Base-by-base conservation (phyloP, 2,329 filamentous ascomycete genomes). In the Colletotrichum kahawae region DNA sequence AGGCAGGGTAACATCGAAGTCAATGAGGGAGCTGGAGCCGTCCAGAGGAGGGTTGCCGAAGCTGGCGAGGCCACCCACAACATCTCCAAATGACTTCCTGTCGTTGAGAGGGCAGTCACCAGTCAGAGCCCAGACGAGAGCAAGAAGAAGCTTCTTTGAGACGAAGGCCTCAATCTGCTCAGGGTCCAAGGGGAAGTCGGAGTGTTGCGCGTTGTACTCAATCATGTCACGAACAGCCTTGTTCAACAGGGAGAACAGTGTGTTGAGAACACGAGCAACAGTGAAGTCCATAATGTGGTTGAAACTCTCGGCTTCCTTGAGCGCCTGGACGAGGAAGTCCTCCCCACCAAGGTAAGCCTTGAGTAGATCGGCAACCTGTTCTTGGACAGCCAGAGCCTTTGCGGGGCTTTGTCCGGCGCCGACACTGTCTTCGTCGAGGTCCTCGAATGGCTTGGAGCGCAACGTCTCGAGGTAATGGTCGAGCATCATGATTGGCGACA, bases 211-310 rank as follows among this genome's bases (percentile, higher is more conserved):
- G 79, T 99, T 98, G 87, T 99, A 98, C 85, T 99, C 97, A 75
- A 99, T 93, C 65, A 98, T 92, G 76, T 96, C 95, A 76, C 96
- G 92, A 77, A 96, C 97, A 56, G 94, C 92, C 86, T 99, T 98
- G 86, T 98, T 98, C 73, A 99, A 87, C 31, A 99, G 89, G 57
- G 96, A 98, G 88, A 99, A 99, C 24, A 99, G 87, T 0, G 97
- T 99, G 77, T 93, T 97, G 43, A 99, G 90, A 6, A 95, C 96
- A 71, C 97, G 95, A 65, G 96, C 95, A 65, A 95, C 90, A 0
- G 97, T 98, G 82, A 97, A 99, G 79, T 98, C 95, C 97, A 99
- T 99, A 82, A 99, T 99, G 84, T 99, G 97, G 77, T 93, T 95
- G 87, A 95, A 97, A 48, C 88, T 88, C 79, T 91, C 90, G 5